Base-by-base conservation (phyloP, 179 eudicot genomes). In the Silene coronaria region DNA sequence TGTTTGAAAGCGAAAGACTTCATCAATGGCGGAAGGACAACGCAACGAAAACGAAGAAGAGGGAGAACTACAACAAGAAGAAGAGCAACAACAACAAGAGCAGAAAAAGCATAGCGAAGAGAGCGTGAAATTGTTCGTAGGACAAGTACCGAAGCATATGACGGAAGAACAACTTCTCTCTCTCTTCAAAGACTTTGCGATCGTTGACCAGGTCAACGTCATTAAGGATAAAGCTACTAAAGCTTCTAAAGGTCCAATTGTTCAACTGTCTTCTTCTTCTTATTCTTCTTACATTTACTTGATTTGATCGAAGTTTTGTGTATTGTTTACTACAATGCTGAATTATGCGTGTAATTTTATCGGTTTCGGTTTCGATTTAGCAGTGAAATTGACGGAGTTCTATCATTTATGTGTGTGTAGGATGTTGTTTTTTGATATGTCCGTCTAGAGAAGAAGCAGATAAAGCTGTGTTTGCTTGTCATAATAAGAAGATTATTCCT, bases 81-180 rank as follows among this genome's bases (percentile, higher is more conserved):
- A 30, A 27, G 86, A 84, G 66, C 81, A 65, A 5, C 75, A 80
- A 13, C 51, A 76, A 61, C 57, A 55, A 5, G 24, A 57, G 70
- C 38, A 51, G 62, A 27, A 27, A 17, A 74, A 71, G 64, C 81
- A 81, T 46, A 67, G 85, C 69, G 88, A 83, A 59, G 98, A 92
- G 64, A 89, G 95, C 86, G 98, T 92, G 81, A 94, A 94, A 86
- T 81, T 92, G 82, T 94, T 94, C 80, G 98, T 94, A 14, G 98
- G 98, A 58, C 98, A 94, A 88, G 91, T 92, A 7, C 98, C 98
- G 16, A 94, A 94, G 85, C 89, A 90, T 64, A 87, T 90, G 88
- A 86, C 87, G 3, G 97, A 94, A 76, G 75, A 76, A 19, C 87
- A 94, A 77, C 88, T 94, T 3, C 75, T 88, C 17, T 83, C 84